Evolutionary conservation across 2,329 filamentous ascomycete genomes (phyloP).

Genomic region (Fusarium torulosum): DNA sequence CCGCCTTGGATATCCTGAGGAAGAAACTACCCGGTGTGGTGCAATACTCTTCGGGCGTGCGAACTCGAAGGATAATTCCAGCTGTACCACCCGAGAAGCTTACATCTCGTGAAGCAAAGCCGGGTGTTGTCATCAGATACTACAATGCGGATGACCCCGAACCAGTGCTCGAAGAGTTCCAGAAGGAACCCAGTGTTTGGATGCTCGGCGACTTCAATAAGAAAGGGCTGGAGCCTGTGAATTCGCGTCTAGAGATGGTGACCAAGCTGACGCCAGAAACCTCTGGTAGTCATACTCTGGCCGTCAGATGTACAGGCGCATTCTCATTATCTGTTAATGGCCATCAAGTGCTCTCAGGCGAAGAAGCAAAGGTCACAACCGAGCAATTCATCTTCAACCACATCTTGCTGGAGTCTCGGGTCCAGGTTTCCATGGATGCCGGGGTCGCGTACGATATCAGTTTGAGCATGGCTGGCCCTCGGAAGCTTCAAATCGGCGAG

Average conservation of each 20-base stretch:
- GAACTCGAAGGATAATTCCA: constrained; percentile 29
- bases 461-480: constrained; percentile 10
- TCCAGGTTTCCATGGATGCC: constrained; percentile 19
- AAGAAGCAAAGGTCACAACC: constrained; percentile 13
- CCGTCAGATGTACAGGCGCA: constrained; percentile 23
- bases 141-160: constrained; percentile 5
- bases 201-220: constrained; percentile 25
- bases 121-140: constrained; percentile 20
- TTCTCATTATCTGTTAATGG: constrained; percentile 15
- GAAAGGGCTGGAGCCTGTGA: background rate
- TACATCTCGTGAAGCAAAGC: background rate
- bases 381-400: constrained; percentile 36
- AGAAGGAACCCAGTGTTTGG: constrained; percentile 15
- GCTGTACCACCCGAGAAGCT: constrained; percentile 6
- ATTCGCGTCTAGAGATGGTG: constrained; percentile 20
- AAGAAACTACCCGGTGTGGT: constrained; percentile 5
- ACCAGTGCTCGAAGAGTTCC: constrained; percentile 11
- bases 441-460: constrained; percentile 13
- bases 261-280: constrained; percentile 18
- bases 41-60: constrained; percentile 21
- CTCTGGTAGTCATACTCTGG: constrained; percentile 24
- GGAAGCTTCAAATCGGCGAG: background rate
- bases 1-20: constrained; percentile 10
- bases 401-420: constrained; percentile 14
- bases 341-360: constrained; percentile 9